phyloP scores from a whole-genome alignment of 805 yeast genomes.

The Wickerhamiella occidentalis region DNA sequence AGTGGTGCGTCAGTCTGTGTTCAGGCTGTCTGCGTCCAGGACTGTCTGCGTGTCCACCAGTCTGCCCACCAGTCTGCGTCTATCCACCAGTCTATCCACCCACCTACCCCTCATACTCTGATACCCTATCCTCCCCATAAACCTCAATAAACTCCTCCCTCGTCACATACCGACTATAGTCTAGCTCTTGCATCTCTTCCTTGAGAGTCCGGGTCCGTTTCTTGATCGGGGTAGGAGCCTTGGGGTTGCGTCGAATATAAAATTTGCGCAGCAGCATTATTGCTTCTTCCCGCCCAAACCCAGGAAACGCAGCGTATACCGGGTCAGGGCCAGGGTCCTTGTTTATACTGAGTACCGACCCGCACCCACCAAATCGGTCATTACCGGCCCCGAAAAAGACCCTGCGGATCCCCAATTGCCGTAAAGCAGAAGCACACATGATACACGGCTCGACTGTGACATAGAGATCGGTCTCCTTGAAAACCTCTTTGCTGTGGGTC shows the following conservation, averaged over 20 bases:
- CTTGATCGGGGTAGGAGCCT: slow-evolving; percentile 69
- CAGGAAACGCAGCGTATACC: slow-evolving; percentile 57
- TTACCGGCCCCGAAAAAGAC: slow-evolving; percentile 90
- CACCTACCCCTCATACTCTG: background rate
- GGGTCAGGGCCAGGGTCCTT: slow-evolving; percentile 30
- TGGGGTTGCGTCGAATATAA: slow-evolving; percentile 71
- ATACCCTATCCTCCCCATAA: slow-evolving; percentile 35
- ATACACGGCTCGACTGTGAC: slow-evolving; percentile 97
- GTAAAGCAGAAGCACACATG: slow-evolving; percentile 89
- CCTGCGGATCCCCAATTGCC: slow-evolving; percentile 60
- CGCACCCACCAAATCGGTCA: slow-evolving; percentile 94
- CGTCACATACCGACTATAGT: slow-evolving; percentile 43
- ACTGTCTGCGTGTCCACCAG: too few species aligned
- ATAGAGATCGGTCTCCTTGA: slow-evolving; percentile 54
- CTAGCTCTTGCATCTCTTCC: slow-evolving; percentile 43
- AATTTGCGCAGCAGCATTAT: slow-evolving; percentile 68
- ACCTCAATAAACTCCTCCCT: slow-evolving; percentile 38
- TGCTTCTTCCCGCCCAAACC: slow-evolving; percentile 69
- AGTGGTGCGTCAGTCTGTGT: too few species aligned
- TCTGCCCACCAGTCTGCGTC: too few species aligned
- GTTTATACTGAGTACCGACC: slow-evolving; percentile 61
- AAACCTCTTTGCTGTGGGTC: slow-evolving; percentile 27
- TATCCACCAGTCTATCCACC: too few species aligned
- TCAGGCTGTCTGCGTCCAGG: too few species aligned
- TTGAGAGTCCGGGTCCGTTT: slow-evolving; percentile 46